Evolutionary conservation across 1,139 yeast species (phyloP), one percentile per base, ranked within the genome.

Genomic region (Pneumocystis sp.): DNA sequence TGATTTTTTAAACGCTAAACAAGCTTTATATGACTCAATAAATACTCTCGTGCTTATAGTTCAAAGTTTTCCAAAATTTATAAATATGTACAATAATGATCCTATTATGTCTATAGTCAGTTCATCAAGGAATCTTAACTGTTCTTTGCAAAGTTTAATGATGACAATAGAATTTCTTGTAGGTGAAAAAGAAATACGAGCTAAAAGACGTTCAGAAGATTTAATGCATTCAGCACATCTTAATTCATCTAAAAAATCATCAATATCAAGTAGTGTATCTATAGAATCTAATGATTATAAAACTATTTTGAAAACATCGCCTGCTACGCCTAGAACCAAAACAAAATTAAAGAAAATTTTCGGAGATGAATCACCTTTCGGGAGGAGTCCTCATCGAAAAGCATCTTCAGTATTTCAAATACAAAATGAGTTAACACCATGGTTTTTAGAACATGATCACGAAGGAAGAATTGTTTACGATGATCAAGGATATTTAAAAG

Each of bases 391-490:
- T 74, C 19, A 74, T 31, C 71, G 65, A 65, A 37, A 67, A 65
- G 21, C 70, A 68, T 25, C 57, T 12, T 37, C 61, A 17, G 29
- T 83, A 83, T 69, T 74, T 79, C 1, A 64, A 29, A 59, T 40
- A 17, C 35, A 65, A 6, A 21, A 61, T 25, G 67, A 67, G n/a
- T 67, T 66, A 35, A 65, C 69, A 2, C 95, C 95, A 0, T 90
- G 96, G 96, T 89, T 81, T 73, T 76, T 90, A 71, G 89, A 84
- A 68, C 85, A 89, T 40, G 96, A 89, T 70, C 85, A 85, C 65
- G 95, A 88, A 69, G 83, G 79, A 68, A 88, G 85, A 68, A 77
- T 91, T 67, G 78, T 89, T 35, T 84, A 84, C 70, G 96, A 90
- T 70, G 78, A 83, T 59, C 85, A 85, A 68, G 95, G 93, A 1